Evolutionary conservation across 2,329 filamentous ascomycete genomes (phyloP).

Genomic region (Colletotrichum caudatum): DNA sequence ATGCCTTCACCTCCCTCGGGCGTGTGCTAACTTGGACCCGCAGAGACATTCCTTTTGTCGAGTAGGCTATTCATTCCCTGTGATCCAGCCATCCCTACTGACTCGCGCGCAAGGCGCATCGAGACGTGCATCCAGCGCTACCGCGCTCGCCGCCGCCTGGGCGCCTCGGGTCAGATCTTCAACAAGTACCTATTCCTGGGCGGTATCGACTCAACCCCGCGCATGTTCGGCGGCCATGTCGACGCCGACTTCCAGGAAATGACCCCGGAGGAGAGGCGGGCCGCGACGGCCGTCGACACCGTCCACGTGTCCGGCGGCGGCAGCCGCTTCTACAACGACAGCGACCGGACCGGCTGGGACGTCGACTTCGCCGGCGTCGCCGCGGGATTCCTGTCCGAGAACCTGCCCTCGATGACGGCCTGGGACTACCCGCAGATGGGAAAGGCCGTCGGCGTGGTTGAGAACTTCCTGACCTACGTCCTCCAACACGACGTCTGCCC

Average conservation of each 20-base stretch:
- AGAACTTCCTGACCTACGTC: constrained; percentile 91
- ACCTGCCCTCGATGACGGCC: constrained; percentile 60
- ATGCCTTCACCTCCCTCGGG: not conserved
- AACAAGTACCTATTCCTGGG: constrained; percentile 85
- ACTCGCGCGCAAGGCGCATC: constrained; percentile 71
- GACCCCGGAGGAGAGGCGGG: constrained; percentile 73
- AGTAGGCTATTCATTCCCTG: constrained; percentile 56
- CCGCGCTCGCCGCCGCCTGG: constrained; percentile 75
- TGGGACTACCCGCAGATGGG: constrained; percentile 67
- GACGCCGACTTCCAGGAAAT: constrained; percentile 66
- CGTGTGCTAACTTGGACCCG: not conserved
- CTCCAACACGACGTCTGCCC: constrained; percentile 87
- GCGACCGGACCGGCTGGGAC: constrained; percentile 69
- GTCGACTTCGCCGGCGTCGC: constrained; percentile 86
- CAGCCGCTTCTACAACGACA: constrained; percentile 63
- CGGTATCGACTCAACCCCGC: constrained; percentile 73
- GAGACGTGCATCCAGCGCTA: constrained; percentile 88
- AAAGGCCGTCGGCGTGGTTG: constrained; percentile 75
- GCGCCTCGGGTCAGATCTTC: constrained; percentile 76
- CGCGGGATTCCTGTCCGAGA: constrained; percentile 80
- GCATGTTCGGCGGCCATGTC: constrained; percentile 71
- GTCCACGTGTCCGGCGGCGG: constrained; percentile 61
- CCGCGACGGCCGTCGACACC: constrained; percentile 72
- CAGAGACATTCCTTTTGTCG: constrained; percentile 65
- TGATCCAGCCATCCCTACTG: constrained; percentile 18